Conservation (phyloP, 495 filamentous ascomycete species). For the Diplogelasinospora grovesii region DNA sequence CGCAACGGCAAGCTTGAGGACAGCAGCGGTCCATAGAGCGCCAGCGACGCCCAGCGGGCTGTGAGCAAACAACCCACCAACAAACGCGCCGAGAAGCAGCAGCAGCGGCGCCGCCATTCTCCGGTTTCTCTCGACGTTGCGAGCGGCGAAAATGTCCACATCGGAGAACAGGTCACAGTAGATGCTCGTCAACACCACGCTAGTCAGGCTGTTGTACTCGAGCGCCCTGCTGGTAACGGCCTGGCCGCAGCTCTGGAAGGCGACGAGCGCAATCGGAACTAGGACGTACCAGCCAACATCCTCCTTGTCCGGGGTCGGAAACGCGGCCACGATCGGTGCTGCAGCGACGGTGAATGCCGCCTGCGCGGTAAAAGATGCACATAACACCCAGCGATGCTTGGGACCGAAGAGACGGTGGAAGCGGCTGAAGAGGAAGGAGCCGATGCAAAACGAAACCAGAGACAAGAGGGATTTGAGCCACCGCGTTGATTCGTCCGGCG, state of each 20-base stretch:
- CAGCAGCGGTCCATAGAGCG: conserved; percentile 56
- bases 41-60: conserved; percentile 52
- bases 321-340: conserved; percentile 50
- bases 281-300: conserved; percentile 50
- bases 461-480: conserved; percentile 64
- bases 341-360: conserved; percentile 46
- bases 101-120: conserved; percentile 50
- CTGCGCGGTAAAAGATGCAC: conserved; percentile 54
- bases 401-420: conserved; percentile 54
- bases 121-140: conserved; percentile 53
- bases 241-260: conserved; percentile 66
- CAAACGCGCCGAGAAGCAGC: conserved; percentile 52
- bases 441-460: conserved; percentile 59
- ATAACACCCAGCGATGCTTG: conserved; percentile 55
- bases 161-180: conserved; percentile 68
- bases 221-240: conserved; percentile 62
- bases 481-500: conserved; percentile 45
- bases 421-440: conserved; percentile 55
- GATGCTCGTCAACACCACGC: conserved; percentile 64
- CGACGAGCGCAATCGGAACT: conserved; percentile 54
- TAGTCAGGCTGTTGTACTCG: conserved; percentile 54
- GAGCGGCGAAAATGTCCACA: conserved; percentile 43
- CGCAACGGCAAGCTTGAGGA: conserved; percentile 47
- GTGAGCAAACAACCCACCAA: conserved; percentile 53
- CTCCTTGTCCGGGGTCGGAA: conserved; percentile 31